Base-by-base conservation (phyloP, 306 rosid genomes). In the Vicia faba region DNA sequence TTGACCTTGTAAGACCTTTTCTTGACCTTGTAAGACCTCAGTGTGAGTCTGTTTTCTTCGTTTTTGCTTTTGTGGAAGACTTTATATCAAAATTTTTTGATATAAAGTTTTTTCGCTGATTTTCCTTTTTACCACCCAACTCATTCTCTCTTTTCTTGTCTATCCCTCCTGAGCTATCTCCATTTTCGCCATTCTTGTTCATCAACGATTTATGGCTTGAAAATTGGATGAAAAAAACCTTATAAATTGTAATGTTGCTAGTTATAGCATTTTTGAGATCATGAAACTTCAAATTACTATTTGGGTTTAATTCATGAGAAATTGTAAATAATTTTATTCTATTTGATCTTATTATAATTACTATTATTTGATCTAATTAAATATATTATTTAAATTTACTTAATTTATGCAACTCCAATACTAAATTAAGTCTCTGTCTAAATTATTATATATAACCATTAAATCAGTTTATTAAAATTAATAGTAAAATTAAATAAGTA, bases 1-100 rank as follows among this genome's bases (percentile, higher is more conserved):
- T 93, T 93, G 99, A 93, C 99, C 99, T 93, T 93, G 99, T 93
- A 93, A 93, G 99, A 88, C 97, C 98, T 93, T 85, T 89, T 83
- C 95, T 89, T 89, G 97, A 83, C 91, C 95, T 93, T 88, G 91
- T 88, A 93, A 93, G 98, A 89, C 88, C 96, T 83, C 64, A 4
- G 7, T 3, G 36, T 8, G 0, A 43, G 57, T 72, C 45, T 60
- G 1, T 48, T 35, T 6, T 79, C 68, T 65, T 83, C 31, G 12
- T 75, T 59, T 63, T 61, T 19, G 4, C 11, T 39, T 38, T 26
- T 7, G 6, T 20, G 33, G 18, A 53, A 19, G 35, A 57, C 71
- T 65, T 80, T 78, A 31, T 80, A 16, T 82, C 68, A 55, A 61
- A 74, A 61, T 61, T 50, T 10, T 4, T 41, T 39, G 80, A 79